Evolutionary conservation across 768 basidiomycete genomes (phyloP).

Genomic region (Cubamyces lactineus): DNA sequence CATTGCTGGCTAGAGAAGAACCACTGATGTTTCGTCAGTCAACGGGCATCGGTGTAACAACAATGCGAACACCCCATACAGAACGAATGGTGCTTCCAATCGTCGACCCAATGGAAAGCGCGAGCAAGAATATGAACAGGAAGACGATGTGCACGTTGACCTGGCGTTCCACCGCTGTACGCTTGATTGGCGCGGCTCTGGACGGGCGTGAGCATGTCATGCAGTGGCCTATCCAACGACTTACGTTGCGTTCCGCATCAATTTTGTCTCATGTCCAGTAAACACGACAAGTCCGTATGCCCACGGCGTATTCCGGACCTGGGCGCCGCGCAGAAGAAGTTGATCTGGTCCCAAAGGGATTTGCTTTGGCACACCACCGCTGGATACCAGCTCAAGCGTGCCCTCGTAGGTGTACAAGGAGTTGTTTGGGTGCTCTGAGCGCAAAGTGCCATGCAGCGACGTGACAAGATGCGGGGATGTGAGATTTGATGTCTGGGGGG

Average conservation of each 20-base stretch:
- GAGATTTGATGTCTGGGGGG: conserved; percentile 74
- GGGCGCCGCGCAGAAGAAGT: conserved; percentile 90
- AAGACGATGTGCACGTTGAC: conserved; percentile 97
- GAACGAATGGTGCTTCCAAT: conserved; percentile 90
- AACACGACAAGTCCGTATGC: conserved; percentile 92
- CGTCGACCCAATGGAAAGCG: conserved; percentile 87
- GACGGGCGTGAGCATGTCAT: neutral
- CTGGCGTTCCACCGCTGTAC: conserved; percentile 93
- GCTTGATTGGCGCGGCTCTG: conserved; percentile 94
- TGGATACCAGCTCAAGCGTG: conserved; percentile 64
- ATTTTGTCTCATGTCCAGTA: conserved; percentile 97
- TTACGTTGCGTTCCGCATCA: conserved; percentile 98
- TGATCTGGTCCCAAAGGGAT: conserved; percentile 95
- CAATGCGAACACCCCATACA: conserved; percentile 40
- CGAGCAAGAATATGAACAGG: conserved; percentile 85
- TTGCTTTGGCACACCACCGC: conserved; percentile 67
- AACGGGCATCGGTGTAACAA: neutral
- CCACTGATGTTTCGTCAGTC: conserved; percentile 54
- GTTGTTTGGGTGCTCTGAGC: conserved; percentile 97
- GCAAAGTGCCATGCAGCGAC: conserved; percentile 77
- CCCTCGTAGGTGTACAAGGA: conserved; percentile 96
- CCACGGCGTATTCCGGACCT: conserved; percentile 96
- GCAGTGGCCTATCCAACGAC: conserved; percentile 31
- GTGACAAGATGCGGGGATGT: conserved; percentile 78
- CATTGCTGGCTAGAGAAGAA: conserved; percentile 86